Evolutionary conservation across 345 rosid species (phyloP), one percentile per base, ranked within the genome.

Genomic region (Gossypium stocksii): DNA sequence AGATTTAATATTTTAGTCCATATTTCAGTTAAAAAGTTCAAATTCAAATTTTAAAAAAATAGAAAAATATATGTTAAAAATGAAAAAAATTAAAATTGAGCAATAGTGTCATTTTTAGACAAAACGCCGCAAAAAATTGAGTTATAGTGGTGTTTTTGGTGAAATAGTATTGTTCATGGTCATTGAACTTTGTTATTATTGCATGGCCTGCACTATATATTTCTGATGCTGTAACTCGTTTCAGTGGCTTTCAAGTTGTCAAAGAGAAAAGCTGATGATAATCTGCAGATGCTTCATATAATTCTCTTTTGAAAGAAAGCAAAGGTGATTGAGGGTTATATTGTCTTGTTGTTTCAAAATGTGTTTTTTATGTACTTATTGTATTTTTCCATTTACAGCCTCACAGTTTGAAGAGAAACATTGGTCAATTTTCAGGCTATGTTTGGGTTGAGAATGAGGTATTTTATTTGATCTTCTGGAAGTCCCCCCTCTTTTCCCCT

Each of bases 201-300:
- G 65, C 53, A 41, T 49, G 70, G 58, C 25, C 9, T 70, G 45
- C 67, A 20, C 75, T 75, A 3, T 48, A 73, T 72, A 67, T 69
- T 77, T 81, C 75, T 83, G 73, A 77, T 79, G 46, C 70, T 72
- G 53, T 75, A 49, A 63, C 66, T 23, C 81, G 76, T 85, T 89
- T 86, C 94, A 95, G 99, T 93, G 89, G 96, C 98, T 77, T 89
- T 90, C 88, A 91, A 93, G 86, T 78, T 95, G 78, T 93, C 99
- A 63, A 93, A 91, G 96, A 90, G 93, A 84, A 95, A 93, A 83
- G 76, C 96, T 76, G 98, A 95, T 54, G 98, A 91, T 73, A 90
- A 87, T 80, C 90, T 95, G 74, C 90, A 86, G 67, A 64, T 86
- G 74, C 89, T 95, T 69, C 99, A 95, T 68, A 74, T 82, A 20